Evolutionary conservation across 768 basidiomycete species (phyloP).

Genomic region (Galerina marginata): DNA sequence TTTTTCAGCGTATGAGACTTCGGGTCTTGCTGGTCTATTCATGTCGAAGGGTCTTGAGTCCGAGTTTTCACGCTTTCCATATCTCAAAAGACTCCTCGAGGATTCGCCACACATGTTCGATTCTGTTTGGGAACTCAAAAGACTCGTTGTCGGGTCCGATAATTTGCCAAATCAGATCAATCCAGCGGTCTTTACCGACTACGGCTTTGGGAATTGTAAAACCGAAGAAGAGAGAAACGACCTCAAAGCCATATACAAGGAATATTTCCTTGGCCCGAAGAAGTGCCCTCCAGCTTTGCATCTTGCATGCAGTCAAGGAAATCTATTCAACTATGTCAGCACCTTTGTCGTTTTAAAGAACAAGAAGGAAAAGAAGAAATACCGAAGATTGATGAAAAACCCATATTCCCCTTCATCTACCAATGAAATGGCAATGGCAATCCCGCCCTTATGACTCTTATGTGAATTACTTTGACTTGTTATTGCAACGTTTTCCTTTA

Average conservation of each 20-base stretch:
- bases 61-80: conserved; percentile 1
- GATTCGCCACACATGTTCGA: conserved; percentile 18
- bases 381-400: conserved; percentile 36
- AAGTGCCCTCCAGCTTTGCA: conserved; percentile 40
- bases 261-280: conserved; percentile 30
- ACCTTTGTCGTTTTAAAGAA: conserved; percentile 11
- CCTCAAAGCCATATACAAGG: conserved; percentile 37
- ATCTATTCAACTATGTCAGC: conserved; percentile 32
- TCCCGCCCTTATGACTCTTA: too few species aligned
- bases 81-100: conserved; percentile 32
- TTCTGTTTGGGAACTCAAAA: conserved; percentile 46
- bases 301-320: conserved; percentile 37
- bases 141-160: conserved; percentile 21
- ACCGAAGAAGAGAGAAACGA: conserved; percentile 26
- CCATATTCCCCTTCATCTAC: conserved; percentile 24
- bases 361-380: conserved; percentile 31
- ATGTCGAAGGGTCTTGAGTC: conserved; percentile 22
- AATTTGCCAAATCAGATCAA: conserved; percentile 5
- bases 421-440: too few species aligned
- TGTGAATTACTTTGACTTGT: too few species aligned
- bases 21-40: conserved; percentile 31
- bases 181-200: conserved; percentile 31
- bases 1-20: conserved; percentile 29
- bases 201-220: conserved; percentile 42
- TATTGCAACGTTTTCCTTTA: too few species aligned